phyloP scores from a whole-genome alignment of 805 yeast genomes.

The Cyberlindnera misumaiensis region DNA sequence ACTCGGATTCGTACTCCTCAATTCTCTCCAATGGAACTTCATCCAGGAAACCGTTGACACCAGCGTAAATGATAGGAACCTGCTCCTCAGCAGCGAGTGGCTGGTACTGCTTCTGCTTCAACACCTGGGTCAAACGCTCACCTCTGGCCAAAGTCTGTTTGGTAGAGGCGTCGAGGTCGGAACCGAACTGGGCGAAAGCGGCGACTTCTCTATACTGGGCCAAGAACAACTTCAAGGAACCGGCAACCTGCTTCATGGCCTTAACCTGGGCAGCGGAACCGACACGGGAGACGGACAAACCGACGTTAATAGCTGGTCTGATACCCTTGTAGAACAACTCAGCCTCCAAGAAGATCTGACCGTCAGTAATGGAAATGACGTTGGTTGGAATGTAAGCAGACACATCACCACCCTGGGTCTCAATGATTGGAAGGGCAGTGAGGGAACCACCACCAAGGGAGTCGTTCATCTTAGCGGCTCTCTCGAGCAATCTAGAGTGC shows the following conservation, averaged over 20 bases:
- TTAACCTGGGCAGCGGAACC: conserved; percentile 99
- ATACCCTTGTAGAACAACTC: conserved; percentile 99
- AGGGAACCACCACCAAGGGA: conserved; percentile 87
- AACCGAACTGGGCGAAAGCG: conserved; percentile 99
- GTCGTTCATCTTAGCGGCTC: conserved; percentile 96
- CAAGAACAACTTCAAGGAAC: conserved; percentile 99
- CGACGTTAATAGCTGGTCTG: conserved; percentile 99
- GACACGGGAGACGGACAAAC: conserved; percentile 99
- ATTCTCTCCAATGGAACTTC: conserved; percentile 75
- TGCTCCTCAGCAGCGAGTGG: conserved; percentile 99
- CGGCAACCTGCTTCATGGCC: conserved; percentile 99
- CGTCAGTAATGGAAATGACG: conserved; percentile 95
- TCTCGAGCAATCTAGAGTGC: conserved; percentile 79
- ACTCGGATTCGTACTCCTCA: conserved; percentile 86
- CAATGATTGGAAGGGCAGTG: conserved; percentile 94
- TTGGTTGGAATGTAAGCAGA: conserved; percentile 97
- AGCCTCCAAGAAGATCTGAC: conserved; percentile 98
- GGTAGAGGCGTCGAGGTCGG: conserved; percentile 99
- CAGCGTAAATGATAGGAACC: conserved; percentile 97
- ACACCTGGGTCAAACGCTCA: conserved; percentile 98
- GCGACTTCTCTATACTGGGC: conserved; percentile 99
- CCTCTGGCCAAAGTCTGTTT: conserved; percentile 99
- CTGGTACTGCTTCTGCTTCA: conserved; percentile 94
- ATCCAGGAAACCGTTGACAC: conserved; percentile 99
- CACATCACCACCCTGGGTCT: conserved; percentile 99